These are phyloP conservation scores for Saccharomycopsis crataegensis DNA, from an alignment of 1,139 yeast genomes.

Conservation along the genomic window DNA sequence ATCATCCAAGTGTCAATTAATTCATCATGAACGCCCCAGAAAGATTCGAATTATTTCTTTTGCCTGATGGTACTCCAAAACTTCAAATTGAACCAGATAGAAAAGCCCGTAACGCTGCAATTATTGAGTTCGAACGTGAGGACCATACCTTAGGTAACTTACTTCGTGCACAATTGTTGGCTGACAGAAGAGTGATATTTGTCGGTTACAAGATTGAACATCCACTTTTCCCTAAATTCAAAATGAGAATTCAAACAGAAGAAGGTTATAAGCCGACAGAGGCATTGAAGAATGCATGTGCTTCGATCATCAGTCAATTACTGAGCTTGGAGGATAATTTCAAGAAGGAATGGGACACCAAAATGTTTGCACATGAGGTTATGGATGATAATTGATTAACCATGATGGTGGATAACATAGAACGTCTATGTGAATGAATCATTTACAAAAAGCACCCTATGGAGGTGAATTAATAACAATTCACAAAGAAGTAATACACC, in stretches of 20 bases:
- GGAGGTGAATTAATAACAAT: not conserved
- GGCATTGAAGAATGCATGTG: conserved; percentile 86
- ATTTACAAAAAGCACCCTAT: not conserved
- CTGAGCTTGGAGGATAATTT: conserved; percentile 69
- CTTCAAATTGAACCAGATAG: conserved; percentile 88
- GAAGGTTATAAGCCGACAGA: conserved; percentile 90
- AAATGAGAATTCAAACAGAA: conserved; percentile 90
- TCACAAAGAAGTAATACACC: no score
- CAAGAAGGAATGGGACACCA: conserved; percentile 87
- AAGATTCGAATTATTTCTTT: conserved; percentile 88
- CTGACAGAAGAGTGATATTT: conserved; percentile 80
- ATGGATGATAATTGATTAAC: conserved; percentile 16
- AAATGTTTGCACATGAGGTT: conserved; percentile 57
- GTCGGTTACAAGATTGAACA: conserved; percentile 98
- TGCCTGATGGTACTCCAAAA: conserved; percentile 96
- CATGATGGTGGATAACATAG: not conserved
- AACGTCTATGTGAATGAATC: not conserved
- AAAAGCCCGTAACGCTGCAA: conserved; percentile 91
- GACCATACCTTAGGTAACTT: conserved; percentile 95
- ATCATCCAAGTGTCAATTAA: not conserved
- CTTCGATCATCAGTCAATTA: conserved; percentile 71
- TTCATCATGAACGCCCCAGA: conserved; percentile 91
- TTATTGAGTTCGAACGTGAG: conserved; percentile 88
- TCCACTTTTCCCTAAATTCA: conserved; percentile 91
- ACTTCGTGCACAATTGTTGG: conserved; percentile 75